These are phyloP conservation scores for Blastobotrys niveus DNA, from an alignment of 1,139 yeast species.

Conservation along the genomic window DNA sequence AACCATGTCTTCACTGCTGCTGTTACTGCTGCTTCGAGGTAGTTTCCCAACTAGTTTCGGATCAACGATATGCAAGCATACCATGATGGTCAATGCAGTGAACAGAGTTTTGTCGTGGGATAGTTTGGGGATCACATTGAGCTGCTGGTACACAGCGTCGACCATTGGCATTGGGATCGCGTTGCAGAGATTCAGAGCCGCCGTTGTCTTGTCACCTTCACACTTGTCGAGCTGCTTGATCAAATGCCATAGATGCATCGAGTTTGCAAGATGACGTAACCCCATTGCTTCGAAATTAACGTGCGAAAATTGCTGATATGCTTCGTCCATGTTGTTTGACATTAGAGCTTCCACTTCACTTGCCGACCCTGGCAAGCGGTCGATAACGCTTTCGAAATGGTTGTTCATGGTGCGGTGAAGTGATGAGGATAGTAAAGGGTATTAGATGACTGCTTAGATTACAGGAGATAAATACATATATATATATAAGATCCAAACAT, in stretches of 20 bases:
- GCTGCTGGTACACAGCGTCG: background rate
- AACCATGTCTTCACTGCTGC: background rate
- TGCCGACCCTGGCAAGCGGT: conserved; percentile 1
- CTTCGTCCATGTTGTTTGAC: background rate
- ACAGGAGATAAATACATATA: background rate
- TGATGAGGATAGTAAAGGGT: background rate
- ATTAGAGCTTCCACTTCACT: conserved; percentile 1
- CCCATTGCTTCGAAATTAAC: background rate
- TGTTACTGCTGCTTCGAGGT: background rate
- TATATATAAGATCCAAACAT: background rate
- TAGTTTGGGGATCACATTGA: background rate
- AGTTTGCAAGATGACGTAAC: background rate
- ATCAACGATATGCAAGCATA: conserved; percentile 3
- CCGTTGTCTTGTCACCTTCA: background rate
- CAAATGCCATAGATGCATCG: conserved; percentile 1
- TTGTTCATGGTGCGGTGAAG: background rate
- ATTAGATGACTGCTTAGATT: background rate
- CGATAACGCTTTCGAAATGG: background rate
- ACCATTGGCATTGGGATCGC: conserved; percentile 3
- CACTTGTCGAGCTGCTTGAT: background rate
- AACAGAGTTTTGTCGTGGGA: background rate
- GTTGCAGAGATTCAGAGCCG: conserved; percentile 4
- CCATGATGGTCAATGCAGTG: background rate
- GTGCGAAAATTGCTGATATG: background rate
- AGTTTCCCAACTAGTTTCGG: conserved; percentile 5